Conservation (phyloP, 805 yeast species). For the Blastobotrys muscicola region DNA sequence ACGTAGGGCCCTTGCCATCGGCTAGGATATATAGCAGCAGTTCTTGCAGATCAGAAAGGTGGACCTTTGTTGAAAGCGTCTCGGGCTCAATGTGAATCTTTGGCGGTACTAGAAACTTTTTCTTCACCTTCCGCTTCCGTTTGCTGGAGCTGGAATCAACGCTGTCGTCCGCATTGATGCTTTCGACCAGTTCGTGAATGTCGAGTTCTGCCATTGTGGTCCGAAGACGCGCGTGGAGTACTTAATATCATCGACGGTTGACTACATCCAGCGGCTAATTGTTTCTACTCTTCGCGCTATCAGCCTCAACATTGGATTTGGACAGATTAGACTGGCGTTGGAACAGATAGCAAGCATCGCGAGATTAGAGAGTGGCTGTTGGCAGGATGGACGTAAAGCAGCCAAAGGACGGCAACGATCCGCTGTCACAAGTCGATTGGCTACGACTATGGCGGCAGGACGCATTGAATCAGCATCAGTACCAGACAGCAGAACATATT, state of each 20-base stretch:
- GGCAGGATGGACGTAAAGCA: background rate
- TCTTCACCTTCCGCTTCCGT: constrained; percentile 8
- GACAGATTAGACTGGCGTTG: too few relatives aligned
- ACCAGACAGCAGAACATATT: constrained; percentile 77
- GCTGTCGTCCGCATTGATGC: too few relatives aligned
- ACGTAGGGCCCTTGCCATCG: constrained; percentile 32
- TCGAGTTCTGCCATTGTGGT: too few relatives aligned
- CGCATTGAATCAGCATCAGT: constrained; percentile 86
- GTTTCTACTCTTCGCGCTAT: background rate
- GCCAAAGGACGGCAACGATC: constrained; percentile 17
- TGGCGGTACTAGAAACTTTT: constrained; percentile 20
- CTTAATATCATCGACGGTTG: too few relatives aligned
- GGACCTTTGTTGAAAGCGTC: constrained; percentile 7
- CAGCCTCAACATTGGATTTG: too few relatives aligned
- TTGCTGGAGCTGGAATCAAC: too few relatives aligned
- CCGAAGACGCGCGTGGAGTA: too few relatives aligned
- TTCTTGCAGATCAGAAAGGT: constrained; percentile 35
- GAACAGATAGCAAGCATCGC: too few relatives aligned
- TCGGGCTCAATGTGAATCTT: constrained; percentile 11
- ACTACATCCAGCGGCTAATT: background rate
- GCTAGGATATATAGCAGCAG: constrained; percentile 36
- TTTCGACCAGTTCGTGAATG: too few relatives aligned
- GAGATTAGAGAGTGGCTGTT: background rate
- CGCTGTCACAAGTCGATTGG: constrained; percentile 71
- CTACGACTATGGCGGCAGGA: constrained; percentile 89